These are phyloP conservation scores for Colletotrichum plurivorum DNA, from an alignment of 2,329 filamentous ascomycete genomes.

Conservation along the genomic window DNA sequence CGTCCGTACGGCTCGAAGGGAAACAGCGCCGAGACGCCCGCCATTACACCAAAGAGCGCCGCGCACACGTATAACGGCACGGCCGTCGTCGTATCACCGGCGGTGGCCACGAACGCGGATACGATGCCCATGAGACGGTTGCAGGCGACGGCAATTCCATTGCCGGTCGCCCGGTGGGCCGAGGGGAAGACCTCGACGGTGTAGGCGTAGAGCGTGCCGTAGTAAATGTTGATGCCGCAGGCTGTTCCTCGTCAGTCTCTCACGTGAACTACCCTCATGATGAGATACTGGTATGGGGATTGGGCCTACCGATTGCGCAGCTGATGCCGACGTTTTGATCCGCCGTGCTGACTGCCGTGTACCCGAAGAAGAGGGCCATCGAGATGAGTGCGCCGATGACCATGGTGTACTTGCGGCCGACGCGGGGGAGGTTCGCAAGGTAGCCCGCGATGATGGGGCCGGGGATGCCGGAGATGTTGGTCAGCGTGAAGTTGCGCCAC, in stretches of 20 bases:
- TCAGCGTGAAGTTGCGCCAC: slow-evolving; percentile 82
- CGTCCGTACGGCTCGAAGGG: slow-evolving; percentile 78
- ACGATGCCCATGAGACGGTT: slow-evolving; percentile 84
- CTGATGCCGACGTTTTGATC: slow-evolving; percentile 77
- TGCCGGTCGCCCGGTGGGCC: slow-evolving; percentile 81
- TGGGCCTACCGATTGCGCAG: slow-evolving; percentile 68
- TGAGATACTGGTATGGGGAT: too few species aligned
- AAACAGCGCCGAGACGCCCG: slow-evolving; percentile 68
- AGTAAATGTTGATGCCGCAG: slow-evolving; percentile 80
- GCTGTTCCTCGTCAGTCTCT: slow-evolving; percentile 46
- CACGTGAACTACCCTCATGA: too few species aligned
- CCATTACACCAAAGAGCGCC: slow-evolving; percentile 74
- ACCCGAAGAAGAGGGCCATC: slow-evolving; percentile 81
- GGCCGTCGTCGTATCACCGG: slow-evolving; percentile 70
- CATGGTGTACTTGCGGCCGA: slow-evolving; percentile 77
- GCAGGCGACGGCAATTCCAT: slow-evolving; percentile 78
- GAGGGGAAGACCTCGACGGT: slow-evolving; percentile 74
- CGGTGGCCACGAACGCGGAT: slow-evolving; percentile 76
- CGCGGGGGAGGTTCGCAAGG: slow-evolving; percentile 71
- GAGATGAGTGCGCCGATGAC: slow-evolving; percentile 76
- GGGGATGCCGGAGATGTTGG: slow-evolving; percentile 76
- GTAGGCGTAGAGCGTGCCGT: slow-evolving; percentile 77
- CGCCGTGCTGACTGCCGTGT: slow-evolving; percentile 75
- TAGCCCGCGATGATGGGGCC: slow-evolving; percentile 78
- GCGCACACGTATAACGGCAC: slow-evolving; percentile 80